phyloP scores from a whole-genome alignment of 768 basidiomycete species.

The Rhizopogon vinicolor region DNA sequence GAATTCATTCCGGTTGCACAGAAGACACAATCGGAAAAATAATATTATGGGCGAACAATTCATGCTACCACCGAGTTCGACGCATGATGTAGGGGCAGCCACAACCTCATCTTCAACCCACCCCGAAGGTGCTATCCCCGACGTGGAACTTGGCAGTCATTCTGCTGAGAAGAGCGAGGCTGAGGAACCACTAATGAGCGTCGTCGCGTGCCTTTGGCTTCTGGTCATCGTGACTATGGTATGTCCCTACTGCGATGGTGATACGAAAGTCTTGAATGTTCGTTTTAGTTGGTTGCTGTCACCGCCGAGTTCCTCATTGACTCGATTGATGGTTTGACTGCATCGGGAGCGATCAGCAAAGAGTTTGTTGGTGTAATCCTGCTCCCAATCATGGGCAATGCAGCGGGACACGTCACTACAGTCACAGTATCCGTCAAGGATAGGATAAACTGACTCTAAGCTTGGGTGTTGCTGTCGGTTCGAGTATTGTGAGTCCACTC shows the following conservation, averaged over 20 bases:
- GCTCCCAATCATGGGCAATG: constrained; percentile 91
- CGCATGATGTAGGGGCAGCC: too few relatives aligned
- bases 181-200: constrained; percentile 45
- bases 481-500: too few relatives aligned
- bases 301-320: constrained; percentile 68
- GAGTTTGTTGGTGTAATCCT: constrained; percentile 87
- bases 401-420: constrained; percentile 88
- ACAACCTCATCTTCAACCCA: neutral
- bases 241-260: constrained; percentile 15
- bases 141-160: constrained; percentile 13
- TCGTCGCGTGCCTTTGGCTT: constrained; percentile 46
- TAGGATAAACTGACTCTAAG: constrained; percentile 83
- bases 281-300: constrained; percentile 42
- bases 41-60: too few relatives aligned
- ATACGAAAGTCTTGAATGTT: neutral
- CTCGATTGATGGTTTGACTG: constrained; percentile 74
- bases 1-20: too few relatives aligned
- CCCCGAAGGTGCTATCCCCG: neutral
- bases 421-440: constrained; percentile 88
- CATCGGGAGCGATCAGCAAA: constrained; percentile 49
- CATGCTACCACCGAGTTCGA: too few relatives aligned
- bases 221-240: constrained; percentile 61
- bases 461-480: constrained; percentile 51
- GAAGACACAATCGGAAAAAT: too few relatives aligned
- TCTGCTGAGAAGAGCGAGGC: constrained; percentile 22